Evolutionary conservation across 306 rosid genomes (phyloP), one percentile per base, ranked within the genome.

Genomic region (Vicia faba): DNA sequence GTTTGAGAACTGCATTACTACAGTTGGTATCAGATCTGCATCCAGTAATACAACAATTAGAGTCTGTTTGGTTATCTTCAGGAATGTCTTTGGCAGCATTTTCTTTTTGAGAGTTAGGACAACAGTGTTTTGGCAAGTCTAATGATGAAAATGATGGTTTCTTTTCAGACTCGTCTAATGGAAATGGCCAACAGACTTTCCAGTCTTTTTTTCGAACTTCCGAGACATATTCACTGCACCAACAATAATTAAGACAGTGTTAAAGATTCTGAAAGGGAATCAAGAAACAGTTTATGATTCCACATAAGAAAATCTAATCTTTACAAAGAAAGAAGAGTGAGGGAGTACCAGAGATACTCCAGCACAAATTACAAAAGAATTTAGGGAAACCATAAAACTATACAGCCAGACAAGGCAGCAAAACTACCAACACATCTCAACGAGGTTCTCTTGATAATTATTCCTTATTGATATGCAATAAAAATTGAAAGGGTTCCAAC

Each of bases 171-270:
- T 82, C 87, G 43, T 81, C 78, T 62, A 79, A 55, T 62, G 81
- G 78, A 81, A 95, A 95, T 63, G 99, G 99, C 85, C 90, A 91
- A 70, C 97, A 88, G 14, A 50, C 53, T 80, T 85, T 88, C 97
- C 92, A 82, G 84, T 95, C 88, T 61, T 88, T 88, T 69, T 78
- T 77, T 20, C 88, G 90, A 66, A 86, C 61, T 69, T 85, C 96
- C 61, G 97, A 84, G n/a, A 91, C 97, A 74, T 80, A 91, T 50
- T 86, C 97, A 60, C 99, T 95, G 89, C 80, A 82, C 56, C 66
- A 81, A 46, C 61, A 85, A 69, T 20, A 62, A 51, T 55, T 68
- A 54, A 50, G 35, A 40, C 20, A 15, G 64, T 74, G 69, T 58
- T 48, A 69, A 75, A 55, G 56, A 57, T 61, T 50, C 44, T 59